Evolutionary conservation across 2,329 filamentous ascomycete genomes (phyloP).

Genomic region (Phaeosphaeria sp.): DNA sequence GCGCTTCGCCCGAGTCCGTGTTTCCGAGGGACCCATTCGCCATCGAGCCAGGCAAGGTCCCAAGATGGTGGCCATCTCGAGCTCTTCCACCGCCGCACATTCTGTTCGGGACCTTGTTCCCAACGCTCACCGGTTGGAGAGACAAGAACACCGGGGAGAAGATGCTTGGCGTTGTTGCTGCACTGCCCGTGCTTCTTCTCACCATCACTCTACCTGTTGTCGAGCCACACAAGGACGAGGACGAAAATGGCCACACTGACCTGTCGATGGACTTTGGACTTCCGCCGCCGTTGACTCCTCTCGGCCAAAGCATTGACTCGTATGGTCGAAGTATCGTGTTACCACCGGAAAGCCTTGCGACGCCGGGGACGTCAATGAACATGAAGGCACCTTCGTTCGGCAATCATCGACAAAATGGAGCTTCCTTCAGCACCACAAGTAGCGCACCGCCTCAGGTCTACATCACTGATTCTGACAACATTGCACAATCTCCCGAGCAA

Average conservation of each 20-base stretch:
- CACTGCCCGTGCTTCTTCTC: constrained; percentile 88
- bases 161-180: constrained; percentile 78
- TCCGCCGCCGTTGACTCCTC: constrained; percentile 34
- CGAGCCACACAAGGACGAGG: constrained; percentile 66
- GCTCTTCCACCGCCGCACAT: constrained; percentile 75
- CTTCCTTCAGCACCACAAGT: constrained; percentile 18
- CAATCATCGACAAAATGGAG: constrained; percentile 1
- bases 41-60: constrained; percentile 49
- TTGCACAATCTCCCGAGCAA: constrained; percentile 46
- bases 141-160: constrained; percentile 87
- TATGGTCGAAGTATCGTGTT: constrained; percentile 29
- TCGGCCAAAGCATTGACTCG: constrained; percentile 22
- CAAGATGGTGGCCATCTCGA: constrained; percentile 83
- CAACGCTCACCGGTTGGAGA: constrained; percentile 81
- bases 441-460: constrained; percentile 35
- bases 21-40: constrained; percentile 56
- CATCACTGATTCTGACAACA: constrained; percentile 43
- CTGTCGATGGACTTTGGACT: constrained; percentile 40
- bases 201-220: constrained; percentile 92
- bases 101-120: constrained; percentile 79
- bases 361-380: constrained; percentile 12
- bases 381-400: constrained; percentile 3
- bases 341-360: constrained; percentile 25
- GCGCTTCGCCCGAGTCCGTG: constrained; percentile 57
- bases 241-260: constrained; percentile 25